Base-by-base conservation (phyloP, 352 stramenopile species). In the Phytophthora brassicae region DNA sequence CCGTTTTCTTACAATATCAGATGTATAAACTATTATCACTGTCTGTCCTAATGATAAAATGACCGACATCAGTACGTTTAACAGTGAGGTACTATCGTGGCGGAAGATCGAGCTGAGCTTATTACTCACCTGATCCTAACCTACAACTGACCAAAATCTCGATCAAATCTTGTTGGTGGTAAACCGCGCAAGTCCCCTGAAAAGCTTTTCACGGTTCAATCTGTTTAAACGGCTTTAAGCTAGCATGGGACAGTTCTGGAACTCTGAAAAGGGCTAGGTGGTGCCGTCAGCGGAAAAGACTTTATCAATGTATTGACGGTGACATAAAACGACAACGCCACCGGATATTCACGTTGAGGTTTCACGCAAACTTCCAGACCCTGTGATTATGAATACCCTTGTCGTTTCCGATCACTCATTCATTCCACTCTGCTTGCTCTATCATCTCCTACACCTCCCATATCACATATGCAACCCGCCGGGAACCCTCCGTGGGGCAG, bases 311-410 rank as follows among this genome's bases (percentile, higher is more conserved):
- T 63, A 63, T 36, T 4, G 9, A 0, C 6, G 13, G 35, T 5
- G 23, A 56, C 44, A 63, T 55, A 63, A 49, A 63, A 45, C 23
- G 36, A 23, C 19, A 29, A 14, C 12, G 19, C 6, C 16, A 23
- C 23, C 35, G 44, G 55, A 63, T 63, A 63, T 49, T 38, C 17
- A 16, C 4, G 55, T 62, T 63, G 55, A 63, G 44, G 22, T 56
- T 45, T 56, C 43, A 23, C 16, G 35, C 44, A 11, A 19, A 48
- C 48, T 60, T 60, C 48, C 56, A 52, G 49, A 26, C 3, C 28
- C 49, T 57, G 43, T 20, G 20, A 45, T 13, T 22, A 14, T 35
- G 4, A 9, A 29, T 33, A 1, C 8, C 13, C 9, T 6, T 16
- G 35, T 35, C 17, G 3, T 50, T 19, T 36, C 26, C 13, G n/a